Evolutionary conservation across 768 basidiomycete genomes (phyloP), one percentile per base, ranked within the genome.

Genomic region (Agaricus subrufescens): DNA sequence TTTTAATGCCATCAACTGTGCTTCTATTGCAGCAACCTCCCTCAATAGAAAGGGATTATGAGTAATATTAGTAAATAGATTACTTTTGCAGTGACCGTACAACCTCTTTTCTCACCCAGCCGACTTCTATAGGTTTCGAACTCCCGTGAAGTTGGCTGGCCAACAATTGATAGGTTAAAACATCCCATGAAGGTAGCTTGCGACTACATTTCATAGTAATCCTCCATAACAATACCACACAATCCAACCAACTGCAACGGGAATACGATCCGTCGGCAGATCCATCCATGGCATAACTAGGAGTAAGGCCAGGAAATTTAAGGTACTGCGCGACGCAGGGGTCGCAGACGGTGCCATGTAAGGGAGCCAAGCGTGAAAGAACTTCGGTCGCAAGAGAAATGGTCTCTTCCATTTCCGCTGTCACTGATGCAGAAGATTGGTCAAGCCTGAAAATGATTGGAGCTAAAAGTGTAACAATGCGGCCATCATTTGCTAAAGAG

Each of bases 141-240:
- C 15, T 27, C 3, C 19, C 19, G 25, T 15, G 26, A 8, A 15
- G 23, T 31, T 6, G 55, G 14, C 31, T 50, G 10, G 34, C 55
- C 10, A 56, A 49, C 4, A 56, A 31, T 29, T 43, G 43, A 25
- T 8, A 45, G 14, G 55, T 56, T 25, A 56, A 45, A 9, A 26
- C 23, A 37, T 56, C 55, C 55, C 55, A 56, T 3, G 48, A 26
- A 14, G 30, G 42, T 1, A 15, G 7, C 31, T 50, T 50, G 15
- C 8, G 46, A 45, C n/a, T n/a, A 12, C 27, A 38, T 14, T 8
- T 26, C 55, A 56, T 56, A 10, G 26, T 39, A 11, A 43, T 50
- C 39, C 55, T 43, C 55, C 55, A 56, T 25, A 56, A n/a, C 14
- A 56, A 43, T 1, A 42, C 31, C n/a, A 39, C 48, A 10, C 55